Evolutionary conservation across 768 basidiomycete genomes (phyloP).

Genomic region (Ramaria sp.): DNA sequence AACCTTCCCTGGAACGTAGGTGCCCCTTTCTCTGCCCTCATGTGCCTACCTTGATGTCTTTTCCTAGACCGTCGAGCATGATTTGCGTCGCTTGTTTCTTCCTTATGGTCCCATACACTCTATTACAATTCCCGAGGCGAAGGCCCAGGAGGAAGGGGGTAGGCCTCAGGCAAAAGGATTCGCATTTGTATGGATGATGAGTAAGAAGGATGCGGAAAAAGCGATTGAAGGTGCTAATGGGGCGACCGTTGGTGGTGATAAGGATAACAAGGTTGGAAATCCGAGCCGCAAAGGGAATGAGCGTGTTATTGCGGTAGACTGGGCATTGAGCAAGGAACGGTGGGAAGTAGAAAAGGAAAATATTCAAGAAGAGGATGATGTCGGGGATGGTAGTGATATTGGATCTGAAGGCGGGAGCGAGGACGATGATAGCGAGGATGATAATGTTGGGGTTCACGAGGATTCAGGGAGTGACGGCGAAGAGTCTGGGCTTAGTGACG

Average conservation of each 20-base stretch:
- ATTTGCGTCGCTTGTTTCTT: slow-evolving; percentile 77
- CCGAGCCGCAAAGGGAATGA: slow-evolving; percentile 29
- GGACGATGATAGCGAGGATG: slow-evolving; percentile 26
- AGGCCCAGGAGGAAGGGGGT: slow-evolving; percentile 18
- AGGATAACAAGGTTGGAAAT: slow-evolving; percentile 19
- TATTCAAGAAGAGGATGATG: slow-evolving; percentile 23
- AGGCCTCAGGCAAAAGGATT: slow-evolving; percentile 56
- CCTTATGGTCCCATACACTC: slow-evolving; percentile 82
- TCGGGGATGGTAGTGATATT: slow-evolving; percentile 14
- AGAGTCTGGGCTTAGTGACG: slow-evolving; percentile 15
- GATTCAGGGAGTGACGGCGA: slow-evolving; percentile 26
- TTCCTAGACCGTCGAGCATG: slow-evolving; percentile 66
- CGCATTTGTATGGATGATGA: slow-evolving; percentile 91
- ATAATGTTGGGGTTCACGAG: slow-evolving; percentile 34
- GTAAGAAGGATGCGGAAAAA: slow-evolving; percentile 71
- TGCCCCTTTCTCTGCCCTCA: not conserved
- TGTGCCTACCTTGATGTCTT: slow-evolving; percentile 1
- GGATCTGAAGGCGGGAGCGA: slow-evolving; percentile 18
- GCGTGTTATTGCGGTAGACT: slow-evolving; percentile 84
- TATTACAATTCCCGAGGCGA: slow-evolving; percentile 59
- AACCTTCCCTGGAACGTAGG: slow-evolving; percentile 65
- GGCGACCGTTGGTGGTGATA: slow-evolving; percentile 40
- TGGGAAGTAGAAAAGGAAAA: slow-evolving; percentile 76
- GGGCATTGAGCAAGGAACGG: slow-evolving; percentile 89
- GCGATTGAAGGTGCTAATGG: slow-evolving; percentile 78